phyloP scores from a whole-genome alignment of 768 basidiomycete genomes.

The Filobasidium floriforme region DNA sequence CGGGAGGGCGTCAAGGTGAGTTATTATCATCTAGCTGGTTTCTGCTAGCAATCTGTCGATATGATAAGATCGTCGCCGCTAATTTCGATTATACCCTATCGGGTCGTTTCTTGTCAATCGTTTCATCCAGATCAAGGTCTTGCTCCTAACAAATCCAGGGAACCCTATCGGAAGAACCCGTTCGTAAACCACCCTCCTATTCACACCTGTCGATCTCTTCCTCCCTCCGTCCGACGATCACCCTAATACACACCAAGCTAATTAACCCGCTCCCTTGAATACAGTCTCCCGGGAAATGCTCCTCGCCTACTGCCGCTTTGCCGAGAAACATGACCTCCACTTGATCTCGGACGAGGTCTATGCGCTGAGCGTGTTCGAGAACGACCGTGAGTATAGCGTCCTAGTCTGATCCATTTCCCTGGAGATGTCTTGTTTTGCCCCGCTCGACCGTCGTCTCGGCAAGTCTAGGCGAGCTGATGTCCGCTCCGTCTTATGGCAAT shows the following conservation, averaged over 20 bases:
- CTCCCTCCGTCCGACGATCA: too few relatives aligned
- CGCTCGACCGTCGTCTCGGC: background rate
- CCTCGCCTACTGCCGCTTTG: conserved; percentile 37
- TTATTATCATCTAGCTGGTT: background rate
- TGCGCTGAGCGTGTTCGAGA: conserved; percentile 38
- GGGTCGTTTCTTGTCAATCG: background rate
- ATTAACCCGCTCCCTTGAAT: background rate
- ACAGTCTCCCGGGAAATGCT: conserved; percentile 39
- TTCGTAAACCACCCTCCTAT: background rate
- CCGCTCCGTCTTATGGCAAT: background rate
- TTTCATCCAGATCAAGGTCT: conserved; percentile 25
- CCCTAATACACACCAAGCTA: too few relatives aligned
- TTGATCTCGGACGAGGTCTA: conserved; percentile 43
- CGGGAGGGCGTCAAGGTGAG: conserved; percentile 31
- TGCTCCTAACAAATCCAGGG: conserved; percentile 1
- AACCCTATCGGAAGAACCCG: conserved; percentile 7
- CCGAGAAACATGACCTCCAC: conserved; percentile 40
- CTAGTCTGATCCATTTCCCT: background rate
- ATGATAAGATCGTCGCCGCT: too few relatives aligned
- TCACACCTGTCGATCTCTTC: conserved; percentile 21
- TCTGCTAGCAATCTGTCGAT: too few relatives aligned
- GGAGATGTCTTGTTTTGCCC: background rate
- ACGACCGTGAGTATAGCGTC: conserved; percentile 26
- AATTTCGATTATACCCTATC: too few relatives aligned
- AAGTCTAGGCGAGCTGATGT: background rate